A percentile compares a stretch with the other conserved stretches of the same genome.
Conservation (phyloP, 257 asterid species). For the Osmanthus fragrans region DNA sequence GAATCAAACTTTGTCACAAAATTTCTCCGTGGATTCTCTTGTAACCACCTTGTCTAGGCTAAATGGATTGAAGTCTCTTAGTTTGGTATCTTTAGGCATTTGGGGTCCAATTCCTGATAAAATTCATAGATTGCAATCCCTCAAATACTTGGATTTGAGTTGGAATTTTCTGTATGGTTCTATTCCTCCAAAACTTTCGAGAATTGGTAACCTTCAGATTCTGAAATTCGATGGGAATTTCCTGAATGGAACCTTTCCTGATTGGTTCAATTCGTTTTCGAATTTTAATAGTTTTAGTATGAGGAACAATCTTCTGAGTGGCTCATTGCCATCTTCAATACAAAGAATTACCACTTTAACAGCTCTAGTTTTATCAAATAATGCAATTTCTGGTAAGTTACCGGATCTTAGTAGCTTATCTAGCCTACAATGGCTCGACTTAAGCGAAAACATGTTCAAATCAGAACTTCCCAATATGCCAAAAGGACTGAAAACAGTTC, state of each 20-base stretch:
- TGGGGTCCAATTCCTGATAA: constrained; percentile 66
- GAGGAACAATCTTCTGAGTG: constrained; percentile 41
- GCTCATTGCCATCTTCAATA: constrained; percentile 46
- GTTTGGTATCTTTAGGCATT: constrained; percentile 61
- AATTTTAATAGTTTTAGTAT: constrained; percentile 58
- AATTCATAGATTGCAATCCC: constrained; percentile 54
- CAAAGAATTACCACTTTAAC: constrained; percentile 32
- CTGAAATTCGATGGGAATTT: constrained; percentile 60
- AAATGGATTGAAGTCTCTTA: constrained; percentile 44
- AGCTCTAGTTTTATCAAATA: constrained; percentile 47
- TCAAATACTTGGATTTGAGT: constrained; percentile 58
- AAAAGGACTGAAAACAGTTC: constrained; percentile 28
- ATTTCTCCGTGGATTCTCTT: constrained; percentile 68
- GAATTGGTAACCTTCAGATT: constrained; percentile 40
- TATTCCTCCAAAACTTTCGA: constrained; percentile 47
- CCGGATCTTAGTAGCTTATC: constrained; percentile 46
- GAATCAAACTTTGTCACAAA: constrained; percentile 41
- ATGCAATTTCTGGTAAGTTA: constrained; percentile 44
- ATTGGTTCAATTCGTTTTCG: constrained; percentile 39
- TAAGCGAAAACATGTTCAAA: constrained; percentile 47
- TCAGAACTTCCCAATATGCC: constrained; percentile 55
- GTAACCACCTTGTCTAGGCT: constrained; percentile 62
- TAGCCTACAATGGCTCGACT: constrained; percentile 45
- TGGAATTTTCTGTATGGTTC: constrained; percentile 59
- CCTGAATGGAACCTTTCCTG: constrained; percentile 59